A percentile compares a stretch with the other conserved stretches of the same genome.
These are phyloP conservation scores for Fraxinus velutina DNA, from an alignment of 305 asterid genomes.

Conservation along the genomic window DNA sequence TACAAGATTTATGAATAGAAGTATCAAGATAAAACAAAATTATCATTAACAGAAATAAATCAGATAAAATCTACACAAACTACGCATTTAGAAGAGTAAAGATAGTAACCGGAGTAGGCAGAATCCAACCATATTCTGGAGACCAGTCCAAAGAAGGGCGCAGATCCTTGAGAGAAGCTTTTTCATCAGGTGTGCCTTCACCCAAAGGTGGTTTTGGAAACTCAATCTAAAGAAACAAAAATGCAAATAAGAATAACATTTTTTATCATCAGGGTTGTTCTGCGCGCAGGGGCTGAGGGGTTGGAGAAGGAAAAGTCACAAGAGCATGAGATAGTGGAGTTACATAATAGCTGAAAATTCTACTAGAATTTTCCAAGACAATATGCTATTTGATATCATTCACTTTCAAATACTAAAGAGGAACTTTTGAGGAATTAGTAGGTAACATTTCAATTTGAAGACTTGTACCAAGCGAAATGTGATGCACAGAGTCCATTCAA, in stretches of 20 bases:
- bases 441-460: not conserved
- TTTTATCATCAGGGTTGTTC: not conserved
- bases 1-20: not conserved
- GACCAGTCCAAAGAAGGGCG: conserved; percentile 91
- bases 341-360: not conserved
- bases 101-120: conserved; percentile 54
- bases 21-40: not conserved
- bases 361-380: not conserved
- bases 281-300: not conserved
- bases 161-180: conserved; percentile 42
- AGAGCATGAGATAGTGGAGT: not conserved
- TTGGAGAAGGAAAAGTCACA: not conserved
- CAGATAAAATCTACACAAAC: not conserved
- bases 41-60: not conserved
- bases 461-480: conserved; percentile 2
- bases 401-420: not conserved
- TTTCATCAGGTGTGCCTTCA: conserved; percentile 55
- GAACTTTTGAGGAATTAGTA: not conserved
- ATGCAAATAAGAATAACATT: not conserved
- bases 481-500: not conserved
- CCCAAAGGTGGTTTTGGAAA: conserved; percentile 58
- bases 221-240: conserved; percentile 45
- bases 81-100: conserved; percentile 6
- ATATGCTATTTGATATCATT: not conserved
- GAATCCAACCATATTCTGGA: conserved; percentile 54